Percentiles rank a stretch among this genome's conserved stretches.
These are phyloP conservation scores for Hanseniaspora jakobsenii DNA, from an alignment of 805 yeast species.

Conservation along the genomic window DNA sequence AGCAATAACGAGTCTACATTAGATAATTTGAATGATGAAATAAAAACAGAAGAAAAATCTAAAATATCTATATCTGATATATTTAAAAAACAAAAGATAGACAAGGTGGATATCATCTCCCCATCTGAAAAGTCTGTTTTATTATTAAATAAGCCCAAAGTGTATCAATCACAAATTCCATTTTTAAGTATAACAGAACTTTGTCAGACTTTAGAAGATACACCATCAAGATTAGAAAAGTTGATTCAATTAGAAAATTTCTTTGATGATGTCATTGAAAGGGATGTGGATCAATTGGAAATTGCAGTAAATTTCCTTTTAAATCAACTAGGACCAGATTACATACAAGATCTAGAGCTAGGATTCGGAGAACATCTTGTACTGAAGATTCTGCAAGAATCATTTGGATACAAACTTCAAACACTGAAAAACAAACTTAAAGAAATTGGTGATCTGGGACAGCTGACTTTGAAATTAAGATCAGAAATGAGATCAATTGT, in stretches of 20 bases:
- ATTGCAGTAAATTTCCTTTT: constrained; percentile 73
- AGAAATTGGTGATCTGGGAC: constrained; percentile 79
- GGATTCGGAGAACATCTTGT: constrained; percentile 87
- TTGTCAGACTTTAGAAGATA: constrained; percentile 67
- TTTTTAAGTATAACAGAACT: constrained; percentile 40
- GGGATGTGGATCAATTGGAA: constrained; percentile 44
- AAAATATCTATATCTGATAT: background rate
- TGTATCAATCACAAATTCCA: constrained; percentile 19
- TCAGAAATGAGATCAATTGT: constrained; percentile 86
- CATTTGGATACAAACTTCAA: constrained; percentile 68
- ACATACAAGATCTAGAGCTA: constrained; percentile 74
- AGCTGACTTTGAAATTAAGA: constrained; percentile 74
- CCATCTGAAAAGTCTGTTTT: background rate
- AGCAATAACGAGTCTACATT: too few species aligned
- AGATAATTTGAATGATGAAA: background rate
- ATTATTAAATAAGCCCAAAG: background rate
- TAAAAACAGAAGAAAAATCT: background rate
- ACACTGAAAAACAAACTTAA: constrained; percentile 66
- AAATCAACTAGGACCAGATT: constrained; percentile 87
- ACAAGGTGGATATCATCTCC: background rate
- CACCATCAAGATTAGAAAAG: constrained; percentile 74
- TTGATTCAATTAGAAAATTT: constrained; percentile 63
- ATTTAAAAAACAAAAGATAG: background rate
- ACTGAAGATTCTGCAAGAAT: constrained; percentile 77
- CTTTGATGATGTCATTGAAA: constrained; percentile 48